A percentile compares a stretch with the other conserved stretches of the same genome.
Evolutionary conservation across 106 monocot species (phyloP).

Genomic region (Cymbidium sinense): DNA sequence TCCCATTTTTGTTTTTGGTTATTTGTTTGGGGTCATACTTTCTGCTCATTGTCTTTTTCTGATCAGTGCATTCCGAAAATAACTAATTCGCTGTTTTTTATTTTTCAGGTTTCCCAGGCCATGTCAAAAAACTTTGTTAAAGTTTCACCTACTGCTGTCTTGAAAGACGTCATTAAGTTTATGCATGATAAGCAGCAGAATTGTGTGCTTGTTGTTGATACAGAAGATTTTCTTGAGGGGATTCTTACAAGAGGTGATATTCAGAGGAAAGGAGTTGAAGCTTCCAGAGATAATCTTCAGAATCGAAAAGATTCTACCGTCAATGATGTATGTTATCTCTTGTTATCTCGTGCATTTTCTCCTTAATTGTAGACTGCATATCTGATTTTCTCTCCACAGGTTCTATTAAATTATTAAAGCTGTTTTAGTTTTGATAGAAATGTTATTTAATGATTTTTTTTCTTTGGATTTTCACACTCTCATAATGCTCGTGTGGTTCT

Average conservation of each 20-base stretch:
- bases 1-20: neutral
- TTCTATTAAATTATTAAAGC: neutral
- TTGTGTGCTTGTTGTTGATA: conserved; percentile 81
- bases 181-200: conserved; percentile 76
- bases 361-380: neutral
- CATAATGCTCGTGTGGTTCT: neutral
- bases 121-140: conserved; percentile 77
- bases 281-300: conserved; percentile 12
- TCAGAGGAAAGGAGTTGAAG: conserved; percentile 37
- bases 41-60: neutral
- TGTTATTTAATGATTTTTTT: neutral
- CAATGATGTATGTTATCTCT: conserved; percentile 56
- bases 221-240: conserved; percentile 86
- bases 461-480: neutral
- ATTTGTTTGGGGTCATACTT: neutral
- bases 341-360: neutral
- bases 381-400: neutral
- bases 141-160: conserved; percentile 32
- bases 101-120: conserved; percentile 91
- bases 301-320: conserved; percentile 23
- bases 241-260: conserved; percentile 84
- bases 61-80: neutral
- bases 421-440: neutral
- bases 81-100: neutral
- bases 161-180: conserved; percentile 56